Percentiles rank a stretch among this genome's conserved stretches.
Conservation (phyloP, 2,329 filamentous ascomycete genomes). For the Fusarium sp. region DNA sequence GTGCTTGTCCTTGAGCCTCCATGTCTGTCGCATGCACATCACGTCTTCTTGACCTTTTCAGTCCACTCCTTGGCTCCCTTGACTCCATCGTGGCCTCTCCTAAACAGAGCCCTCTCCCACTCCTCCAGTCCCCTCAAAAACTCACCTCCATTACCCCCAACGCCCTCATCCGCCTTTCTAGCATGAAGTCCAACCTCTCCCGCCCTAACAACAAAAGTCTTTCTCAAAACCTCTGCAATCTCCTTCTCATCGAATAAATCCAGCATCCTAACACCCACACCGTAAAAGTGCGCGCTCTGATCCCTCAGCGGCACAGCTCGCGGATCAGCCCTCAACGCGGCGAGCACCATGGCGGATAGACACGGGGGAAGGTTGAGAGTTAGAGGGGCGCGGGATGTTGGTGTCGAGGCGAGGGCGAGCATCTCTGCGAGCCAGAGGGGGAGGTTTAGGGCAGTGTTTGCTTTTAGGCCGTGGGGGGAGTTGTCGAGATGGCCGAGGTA, state of each 20-base stretch:
- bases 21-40: constrained; percentile 11
- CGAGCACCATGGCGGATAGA: constrained; percentile 82
- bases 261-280: constrained; percentile 84
- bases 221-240: constrained; percentile 79
- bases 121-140: constrained; percentile 92
- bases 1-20: background rate
- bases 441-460: constrained; percentile 82
- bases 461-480: constrained; percentile 80
- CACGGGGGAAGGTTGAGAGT: constrained; percentile 85
- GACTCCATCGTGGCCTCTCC: constrained; percentile 78
- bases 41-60: constrained; percentile 62
- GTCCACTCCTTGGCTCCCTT: constrained; percentile 79
- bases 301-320: constrained; percentile 86
- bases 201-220: constrained; percentile 85
- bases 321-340: constrained; percentile 91
- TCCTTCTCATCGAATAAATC: constrained; percentile 88
- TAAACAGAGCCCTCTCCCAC: constrained; percentile 83
- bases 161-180: constrained; percentile 78
- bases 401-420: constrained; percentile 77
- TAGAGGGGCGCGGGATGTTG: constrained; percentile 70
- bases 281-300: constrained; percentile 89
- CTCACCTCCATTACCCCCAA: constrained; percentile 74
- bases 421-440: constrained; percentile 97
- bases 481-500: constrained; percentile 91
- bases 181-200: constrained; percentile 89